Conservation (phyloP, 176 grass and related monocot species). For the Ampelocalamus luodianensis region DNA sequence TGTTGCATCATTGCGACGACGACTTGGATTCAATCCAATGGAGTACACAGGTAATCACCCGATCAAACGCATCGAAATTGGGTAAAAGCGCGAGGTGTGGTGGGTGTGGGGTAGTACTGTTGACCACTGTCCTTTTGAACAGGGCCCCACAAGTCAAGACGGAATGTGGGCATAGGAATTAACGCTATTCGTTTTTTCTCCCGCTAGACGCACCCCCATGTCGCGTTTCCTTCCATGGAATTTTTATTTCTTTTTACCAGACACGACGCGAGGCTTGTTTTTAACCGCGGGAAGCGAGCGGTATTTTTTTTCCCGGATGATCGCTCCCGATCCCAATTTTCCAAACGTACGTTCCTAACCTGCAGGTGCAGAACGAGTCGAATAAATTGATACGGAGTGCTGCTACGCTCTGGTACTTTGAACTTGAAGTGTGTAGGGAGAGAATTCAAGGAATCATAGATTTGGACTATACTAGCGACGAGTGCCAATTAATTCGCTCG, state of each 20-base stretch:
- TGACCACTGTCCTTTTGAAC: constrained; percentile 33
- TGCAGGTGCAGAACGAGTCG: not conserved
- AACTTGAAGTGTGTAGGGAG: not conserved
- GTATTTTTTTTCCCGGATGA: not conserved
- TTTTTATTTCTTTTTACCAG: not conserved
- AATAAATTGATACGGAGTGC: not conserved
- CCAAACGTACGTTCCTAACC: not conserved
- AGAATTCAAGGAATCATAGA: not conserved
- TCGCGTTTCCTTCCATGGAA: not conserved
- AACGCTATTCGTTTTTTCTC: not conserved
- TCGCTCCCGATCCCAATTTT: not conserved
- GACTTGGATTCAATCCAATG: too few relatives aligned
- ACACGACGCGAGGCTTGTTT: not conserved
- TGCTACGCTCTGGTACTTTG: not conserved
- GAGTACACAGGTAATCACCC: not conserved
- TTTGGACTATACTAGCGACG: not conserved
- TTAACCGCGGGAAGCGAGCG: not conserved
- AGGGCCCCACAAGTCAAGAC: constrained; percentile 47
- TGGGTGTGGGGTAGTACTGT: not conserved
- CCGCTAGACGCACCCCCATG: not conserved
- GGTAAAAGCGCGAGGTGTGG: constrained; percentile 37
- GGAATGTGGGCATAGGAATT: not conserved
- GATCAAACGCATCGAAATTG: not conserved
- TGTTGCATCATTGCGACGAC: too few relatives aligned
- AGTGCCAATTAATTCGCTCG: not conserved